Base-by-base conservation (phyloP, 768 basidiomycete species). In the Trametes gibbosa region DNA sequence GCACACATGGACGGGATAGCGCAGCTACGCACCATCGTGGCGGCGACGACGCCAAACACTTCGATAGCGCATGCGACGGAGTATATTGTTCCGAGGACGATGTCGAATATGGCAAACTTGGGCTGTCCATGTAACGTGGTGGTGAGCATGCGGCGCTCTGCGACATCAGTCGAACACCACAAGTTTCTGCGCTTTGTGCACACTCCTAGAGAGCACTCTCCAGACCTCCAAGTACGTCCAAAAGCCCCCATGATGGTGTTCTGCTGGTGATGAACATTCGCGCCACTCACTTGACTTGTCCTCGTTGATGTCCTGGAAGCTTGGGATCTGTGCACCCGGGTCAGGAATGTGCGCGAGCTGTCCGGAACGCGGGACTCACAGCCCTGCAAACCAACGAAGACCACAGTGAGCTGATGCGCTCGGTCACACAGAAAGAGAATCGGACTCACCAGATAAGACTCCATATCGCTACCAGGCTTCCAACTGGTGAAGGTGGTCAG, bases 51-150 rank as follows among this genome's bases (percentile, higher is more conserved):
- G 16, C 89, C 90, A 35, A 83, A 81, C 0, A 72, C 43, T 76
- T 85, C 82, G 42, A 90, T 82, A 1, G 66, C 75, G 24, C 77
- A 76, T 8, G 81, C 74, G 0, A 68, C 72, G 52, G 81, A 77
- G 68, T 84, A 88, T 41, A 89, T 48, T 7, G 77, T 74, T 2
- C 88, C 89, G 52, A 90, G 75, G 2, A 81, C 79, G 35, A 90
- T 77, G 8, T 82, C 79, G 55, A 88, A 74, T 1, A 77, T 76
- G 0, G 77, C 81, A 2, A 90, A 73, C 46, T 69, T 74, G 68
- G 74, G 77, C 23, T 72, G 68, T 14, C 71, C 73, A 24, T 73
- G 73, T 71, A 75, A 65, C 8, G n/a, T 25, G 49, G 16, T 2
- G 51, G 48, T 35, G 29, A 32, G 29, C 10, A 32, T 32, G 10